A percentile compares a stretch with the other conserved stretches of the same genome.
Conservation (phyloP, 768 basidiomycete species). For the Saitozyma podzolica region DNA sequence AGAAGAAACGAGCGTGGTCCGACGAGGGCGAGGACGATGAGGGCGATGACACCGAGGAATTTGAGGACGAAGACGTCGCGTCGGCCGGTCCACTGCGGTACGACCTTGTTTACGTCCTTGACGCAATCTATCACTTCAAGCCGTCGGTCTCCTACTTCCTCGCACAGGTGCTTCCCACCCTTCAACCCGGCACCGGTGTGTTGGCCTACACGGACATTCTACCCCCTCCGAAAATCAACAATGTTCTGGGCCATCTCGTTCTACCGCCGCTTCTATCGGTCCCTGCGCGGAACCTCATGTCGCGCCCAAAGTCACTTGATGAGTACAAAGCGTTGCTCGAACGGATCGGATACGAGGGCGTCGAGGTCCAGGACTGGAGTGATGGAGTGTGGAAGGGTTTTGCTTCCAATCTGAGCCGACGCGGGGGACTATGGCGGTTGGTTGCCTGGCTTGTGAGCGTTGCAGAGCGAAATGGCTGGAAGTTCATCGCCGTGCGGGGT, state of each 20-base stretch:
- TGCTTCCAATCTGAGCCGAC: constrained; percentile 9
- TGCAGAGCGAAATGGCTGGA: constrained; percentile 30
- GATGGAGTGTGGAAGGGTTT: constrained; percentile 32
- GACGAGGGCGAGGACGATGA: constrained; percentile 18
- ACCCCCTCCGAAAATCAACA: constrained; percentile 21
- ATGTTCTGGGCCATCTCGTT: constrained; percentile 18
- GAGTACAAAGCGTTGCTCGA: constrained; percentile 24
- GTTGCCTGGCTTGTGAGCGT: constrained; percentile 13
- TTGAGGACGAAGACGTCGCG: neutral
- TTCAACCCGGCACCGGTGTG: constrained; percentile 20
- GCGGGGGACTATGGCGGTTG: constrained; percentile 26
- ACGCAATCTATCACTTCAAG: constrained; percentile 44
- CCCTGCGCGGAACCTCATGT: constrained; percentile 26
- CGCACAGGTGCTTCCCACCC: constrained; percentile 6
- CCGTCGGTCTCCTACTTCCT: constrained; percentile 35
- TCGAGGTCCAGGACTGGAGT: constrained; percentile 41
- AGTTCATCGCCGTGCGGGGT: constrained; percentile 36
- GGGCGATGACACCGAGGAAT: constrained; percentile 7
- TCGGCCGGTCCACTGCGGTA: constrained; percentile 22
- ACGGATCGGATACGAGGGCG: constrained; percentile 22
- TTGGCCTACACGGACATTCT: constrained; percentile 42
- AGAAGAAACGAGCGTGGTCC: neutral
- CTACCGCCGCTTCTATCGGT: constrained; percentile 28
- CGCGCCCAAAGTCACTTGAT: constrained; percentile 10
- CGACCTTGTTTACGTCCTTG: constrained; percentile 44